Evolutionary conservation across 78 protist genomes (phyloP).

Genomic region (Dictyostelium citrinum): DNA sequence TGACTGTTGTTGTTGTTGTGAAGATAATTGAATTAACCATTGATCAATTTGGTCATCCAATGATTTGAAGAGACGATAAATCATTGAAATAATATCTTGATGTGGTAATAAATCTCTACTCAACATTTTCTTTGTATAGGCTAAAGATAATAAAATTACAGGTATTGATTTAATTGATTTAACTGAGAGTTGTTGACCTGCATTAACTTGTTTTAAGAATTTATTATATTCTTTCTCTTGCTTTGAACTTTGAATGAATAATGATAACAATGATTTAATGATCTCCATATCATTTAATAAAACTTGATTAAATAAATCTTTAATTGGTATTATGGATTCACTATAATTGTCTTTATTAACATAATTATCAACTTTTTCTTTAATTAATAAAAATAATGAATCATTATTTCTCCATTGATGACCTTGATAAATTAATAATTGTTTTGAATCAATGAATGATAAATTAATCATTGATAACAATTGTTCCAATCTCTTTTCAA

Average conservation of each 20-base stretch:
- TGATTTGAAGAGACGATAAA: constrained; percentile 34
- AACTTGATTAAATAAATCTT: neutral
- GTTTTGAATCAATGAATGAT: neutral
- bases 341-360: neutral
- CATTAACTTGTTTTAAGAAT: neutral
- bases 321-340: neutral
- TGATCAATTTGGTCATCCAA: constrained; percentile 38
- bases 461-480: neutral
- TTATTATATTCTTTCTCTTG: neutral
- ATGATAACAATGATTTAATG: neutral
- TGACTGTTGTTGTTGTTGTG: neutral
- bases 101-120: constrained; percentile 15
- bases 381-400: constrained; percentile 21
- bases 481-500: constrained; percentile 3
- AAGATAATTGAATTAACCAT: constrained; percentile 8
- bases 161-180: neutral
- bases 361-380: constrained; percentile 31
- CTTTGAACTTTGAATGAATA: neutral
- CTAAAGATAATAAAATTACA: constrained; percentile 3
- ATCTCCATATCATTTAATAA: neutral
- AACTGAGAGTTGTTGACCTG: neutral
- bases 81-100: neutral
- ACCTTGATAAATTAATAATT: constrained; percentile 30
- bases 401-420: constrained; percentile 72
- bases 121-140: neutral